Evolutionary conservation across 257 asterid genomes (phyloP).

Genomic region (Penstemon davidsonii): DNA sequence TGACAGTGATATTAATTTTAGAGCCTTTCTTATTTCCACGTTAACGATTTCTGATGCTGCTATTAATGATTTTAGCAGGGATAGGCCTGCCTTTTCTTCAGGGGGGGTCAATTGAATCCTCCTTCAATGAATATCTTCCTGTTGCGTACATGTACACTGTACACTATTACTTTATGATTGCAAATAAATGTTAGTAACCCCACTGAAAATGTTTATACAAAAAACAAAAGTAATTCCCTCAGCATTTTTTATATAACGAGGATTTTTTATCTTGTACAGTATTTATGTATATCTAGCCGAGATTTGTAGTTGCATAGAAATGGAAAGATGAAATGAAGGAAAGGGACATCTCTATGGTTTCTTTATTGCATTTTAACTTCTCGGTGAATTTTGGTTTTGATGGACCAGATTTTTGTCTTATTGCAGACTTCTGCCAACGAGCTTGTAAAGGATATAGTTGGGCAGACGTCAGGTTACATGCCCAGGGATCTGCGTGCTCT

Average conservation of each 20-base stretch:
- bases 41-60: conserved; percentile 9
- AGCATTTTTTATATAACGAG: too few relatives aligned
- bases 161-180: neutral
- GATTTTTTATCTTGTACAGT: neutral
- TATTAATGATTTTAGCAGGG: conserved; percentile 3
- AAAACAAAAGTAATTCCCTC: too few relatives aligned
- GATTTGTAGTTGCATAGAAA: conserved; percentile 14
- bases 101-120: too few relatives aligned
- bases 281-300: conserved; percentile 1
- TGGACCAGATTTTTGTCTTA: conserved; percentile 31
- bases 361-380: conserved; percentile 14
- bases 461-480: conserved; percentile 98
- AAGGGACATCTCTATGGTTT: conserved; percentile 18
- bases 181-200: neutral
- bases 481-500: conserved; percentile 88
- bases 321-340: conserved; percentile 11
- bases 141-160: neutral
- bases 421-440: conserved; percentile 69
- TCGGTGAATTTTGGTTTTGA: conserved; percentile 37
- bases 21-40: conserved; percentile 8
- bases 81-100: neutral
- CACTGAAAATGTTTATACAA: neutral
- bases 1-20: neutral
- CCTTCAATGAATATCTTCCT: neutral
- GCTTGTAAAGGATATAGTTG: conserved; percentile 79